These are phyloP conservation scores for Mucor racemosus DNA, from an alignment of 371 early-diverging fungal species.

Conservation along the genomic window DNA sequence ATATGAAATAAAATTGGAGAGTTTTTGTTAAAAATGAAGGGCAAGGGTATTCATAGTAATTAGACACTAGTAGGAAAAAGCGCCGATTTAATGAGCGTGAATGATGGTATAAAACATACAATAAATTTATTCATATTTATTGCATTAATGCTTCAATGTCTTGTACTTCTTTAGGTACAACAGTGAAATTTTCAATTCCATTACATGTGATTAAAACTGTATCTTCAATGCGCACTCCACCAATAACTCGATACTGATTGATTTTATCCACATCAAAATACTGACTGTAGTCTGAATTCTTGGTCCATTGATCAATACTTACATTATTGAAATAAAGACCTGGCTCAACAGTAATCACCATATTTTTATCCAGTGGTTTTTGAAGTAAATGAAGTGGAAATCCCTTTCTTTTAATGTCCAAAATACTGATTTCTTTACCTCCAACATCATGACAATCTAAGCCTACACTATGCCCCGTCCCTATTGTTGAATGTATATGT, in stretches of 20 bases:
- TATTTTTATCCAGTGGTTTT: constrained; percentile 68
- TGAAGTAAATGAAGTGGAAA: background rate
- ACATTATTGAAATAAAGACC: constrained; percentile 73
- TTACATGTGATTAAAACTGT: constrained; percentile 74
- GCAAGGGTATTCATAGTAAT: background rate
- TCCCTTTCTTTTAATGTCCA: constrained; percentile 2
- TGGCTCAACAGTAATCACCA: constrained; percentile 94
- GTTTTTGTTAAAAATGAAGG: background rate
- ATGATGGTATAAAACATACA: background rate
- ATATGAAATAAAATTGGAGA: background rate
- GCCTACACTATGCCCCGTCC: constrained; percentile 63
- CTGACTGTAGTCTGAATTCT: constrained; percentile 52
- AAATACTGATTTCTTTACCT: constrained; percentile 42
- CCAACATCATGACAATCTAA: constrained; percentile 86
- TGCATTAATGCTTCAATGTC: constrained; percentile 69
- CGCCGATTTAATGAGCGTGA: background rate
- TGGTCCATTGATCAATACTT: constrained; percentile 49
- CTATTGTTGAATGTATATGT: background rate
- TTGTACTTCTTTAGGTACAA: constrained; percentile 68
- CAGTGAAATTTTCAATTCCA: constrained; percentile 77
- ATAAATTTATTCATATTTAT: background rate
- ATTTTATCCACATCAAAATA: constrained; percentile 75
- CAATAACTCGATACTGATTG: constrained; percentile 71
- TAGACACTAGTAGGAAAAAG: background rate
- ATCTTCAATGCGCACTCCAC: constrained; percentile 94